Evolutionary conservation across 805 yeast genomes (phyloP), one percentile per base, ranked within the genome.

Genomic region (Candida piceae): DNA sequence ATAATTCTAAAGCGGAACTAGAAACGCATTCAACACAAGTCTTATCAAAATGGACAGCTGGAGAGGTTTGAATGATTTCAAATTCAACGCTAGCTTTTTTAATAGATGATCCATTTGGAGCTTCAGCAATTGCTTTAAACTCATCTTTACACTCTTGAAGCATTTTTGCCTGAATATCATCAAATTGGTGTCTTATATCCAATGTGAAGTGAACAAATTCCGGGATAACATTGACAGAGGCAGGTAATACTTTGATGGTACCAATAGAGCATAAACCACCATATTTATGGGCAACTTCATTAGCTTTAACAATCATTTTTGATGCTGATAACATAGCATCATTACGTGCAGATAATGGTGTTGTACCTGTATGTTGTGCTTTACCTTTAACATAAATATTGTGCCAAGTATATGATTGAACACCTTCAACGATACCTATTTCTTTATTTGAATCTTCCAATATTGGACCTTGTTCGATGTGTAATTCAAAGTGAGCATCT

Each of bases 381-480:
- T 67, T 71, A 29, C 89, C 89, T 8, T 50, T 61, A 16, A 81
- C 70, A n/a, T 58, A 66, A 17, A 77, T 65, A 32, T 69, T 73
- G 36, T 67, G 63, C 89, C 89, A 81, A 31, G 66, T 58, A 47
- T 75, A 76, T 2, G 81, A 82, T 54, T 81, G 88, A 22, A 72
- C 84, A 23, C 83, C 84, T 10, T 64, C 65, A 8, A 81, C 87
- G 31, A 80, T 63, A 23, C 89, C 89, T 39, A 81, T 73, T 39
- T 69, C 69, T 49, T 74, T 73, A 4, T 67, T 50, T 22, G 67
- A 69, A 17, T 68, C 67, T 52, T 81, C 86, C 34, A 81, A 64
- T 27, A 79, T 67, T 10, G 88, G 88, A 5, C 89, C 89, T 57
- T 81, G 89, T 51, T 81, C 88, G 42, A 81, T 81, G 52, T 81